Evolutionary conservation across 345 rosid species (phyloP).

Genomic region (Populus nigra): DNA sequence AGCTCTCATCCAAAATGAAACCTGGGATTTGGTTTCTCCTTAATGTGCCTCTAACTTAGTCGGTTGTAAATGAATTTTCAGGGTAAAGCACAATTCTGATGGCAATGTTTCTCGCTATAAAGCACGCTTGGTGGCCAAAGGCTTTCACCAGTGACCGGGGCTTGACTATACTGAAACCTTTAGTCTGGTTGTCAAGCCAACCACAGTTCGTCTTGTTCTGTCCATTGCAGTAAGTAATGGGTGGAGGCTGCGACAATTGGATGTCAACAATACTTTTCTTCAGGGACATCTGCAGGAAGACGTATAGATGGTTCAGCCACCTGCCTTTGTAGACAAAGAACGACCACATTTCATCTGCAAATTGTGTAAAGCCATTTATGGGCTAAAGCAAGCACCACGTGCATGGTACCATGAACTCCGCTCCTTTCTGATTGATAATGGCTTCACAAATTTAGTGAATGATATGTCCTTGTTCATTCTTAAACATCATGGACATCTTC

Average conservation of each 20-base stretch:
- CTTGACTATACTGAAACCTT: background rate
- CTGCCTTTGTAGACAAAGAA: background rate
- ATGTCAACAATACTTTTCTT: background rate
- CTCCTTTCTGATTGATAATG: accelerated
- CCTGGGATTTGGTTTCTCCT: background rate
- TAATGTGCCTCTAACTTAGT: background rate
- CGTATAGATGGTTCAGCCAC: background rate
- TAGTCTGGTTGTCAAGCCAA: background rate
- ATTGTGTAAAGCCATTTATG: background rate
- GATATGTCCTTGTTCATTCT: background rate
- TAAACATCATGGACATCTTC: accelerated
- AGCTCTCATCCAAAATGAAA: background rate
- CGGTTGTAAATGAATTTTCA: background rate
- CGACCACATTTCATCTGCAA: background rate
- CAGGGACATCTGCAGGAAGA: background rate
- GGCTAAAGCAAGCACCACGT: background rate
- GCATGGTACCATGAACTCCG: background rate
- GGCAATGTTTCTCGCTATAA: background rate
- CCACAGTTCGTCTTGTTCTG: background rate
- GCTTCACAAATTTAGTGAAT: too few species aligned
- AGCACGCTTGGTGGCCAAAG: background rate
- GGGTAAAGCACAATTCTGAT: background rate
- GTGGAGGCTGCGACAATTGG: background rate
- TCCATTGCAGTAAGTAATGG: background rate
- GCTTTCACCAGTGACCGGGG: background rate